phyloP scores from a whole-genome alignment of 2,329 filamentous ascomycete species.

The Aureobasidium sp. region DNA sequence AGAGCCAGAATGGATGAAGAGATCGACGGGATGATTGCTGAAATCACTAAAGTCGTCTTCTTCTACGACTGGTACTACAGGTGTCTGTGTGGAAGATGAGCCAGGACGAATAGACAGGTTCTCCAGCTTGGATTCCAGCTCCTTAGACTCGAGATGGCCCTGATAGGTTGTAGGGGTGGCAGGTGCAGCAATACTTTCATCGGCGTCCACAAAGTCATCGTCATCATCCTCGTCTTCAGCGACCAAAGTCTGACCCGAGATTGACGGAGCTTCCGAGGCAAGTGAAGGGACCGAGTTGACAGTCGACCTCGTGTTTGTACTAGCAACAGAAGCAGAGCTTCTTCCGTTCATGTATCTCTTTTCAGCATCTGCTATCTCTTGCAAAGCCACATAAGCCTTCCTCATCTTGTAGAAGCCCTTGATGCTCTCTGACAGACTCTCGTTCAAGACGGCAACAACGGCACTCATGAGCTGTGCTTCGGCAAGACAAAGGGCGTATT shows the following conservation, averaged over 20 bases:
- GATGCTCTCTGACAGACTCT: conserved; percentile 84
- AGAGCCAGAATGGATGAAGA: conserved; percentile 81
- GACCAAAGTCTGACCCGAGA: conserved; percentile 1
- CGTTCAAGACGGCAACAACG: conserved; percentile 81
- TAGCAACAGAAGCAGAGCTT: conserved; percentile 21
- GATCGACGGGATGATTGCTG: conserved; percentile 63
- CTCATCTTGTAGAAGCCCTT: conserved; percentile 88
- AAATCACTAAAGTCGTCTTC: conserved; percentile 58
- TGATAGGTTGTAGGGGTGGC: conserved; percentile 43
- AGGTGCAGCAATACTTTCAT: conserved; percentile 40
- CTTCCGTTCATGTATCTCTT: conserved; percentile 45
- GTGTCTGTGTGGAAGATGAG: not conserved
- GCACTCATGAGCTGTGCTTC: conserved; percentile 85
- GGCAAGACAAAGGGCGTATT: conserved; percentile 77
- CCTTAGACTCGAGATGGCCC: conserved; percentile 36
- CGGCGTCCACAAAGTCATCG: conserved; percentile 51
- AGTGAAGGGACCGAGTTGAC: not conserved
- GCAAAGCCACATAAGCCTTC: conserved; percentile 78
- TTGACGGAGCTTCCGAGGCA: not conserved
- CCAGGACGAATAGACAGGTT: conserved; percentile 1
- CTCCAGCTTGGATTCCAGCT: conserved; percentile 21
- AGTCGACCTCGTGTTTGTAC: not conserved
- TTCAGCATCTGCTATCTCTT: conserved; percentile 71
- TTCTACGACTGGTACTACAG: conserved; percentile 25
- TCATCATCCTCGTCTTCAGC: conserved; percentile 34